phyloP scores from a whole-genome alignment of 495 filamentous ascomycete genomes.

The Neurospora sp. region DNA sequence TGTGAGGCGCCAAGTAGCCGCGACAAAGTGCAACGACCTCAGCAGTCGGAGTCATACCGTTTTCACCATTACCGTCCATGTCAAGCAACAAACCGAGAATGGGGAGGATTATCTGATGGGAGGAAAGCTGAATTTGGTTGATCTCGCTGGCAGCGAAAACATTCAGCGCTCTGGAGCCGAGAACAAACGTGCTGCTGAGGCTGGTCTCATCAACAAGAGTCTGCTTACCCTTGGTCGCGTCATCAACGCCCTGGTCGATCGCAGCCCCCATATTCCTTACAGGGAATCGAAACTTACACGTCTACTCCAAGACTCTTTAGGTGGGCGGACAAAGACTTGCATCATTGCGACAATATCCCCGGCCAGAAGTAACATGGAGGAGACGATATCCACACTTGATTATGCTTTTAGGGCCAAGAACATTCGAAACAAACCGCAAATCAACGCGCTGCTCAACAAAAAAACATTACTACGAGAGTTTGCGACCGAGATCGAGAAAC shows the following conservation, averaged over 20 bases:
- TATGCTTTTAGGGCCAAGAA: constrained; percentile 98
- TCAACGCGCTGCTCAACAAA: constrained; percentile 84
- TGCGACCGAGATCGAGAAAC: constrained; percentile 83
- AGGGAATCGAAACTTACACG: constrained; percentile 94
- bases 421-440: constrained; percentile 93
- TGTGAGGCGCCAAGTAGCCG: constrained; percentile 88
- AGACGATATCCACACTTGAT: constrained; percentile 94
- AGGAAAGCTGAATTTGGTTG: constrained; percentile 92
- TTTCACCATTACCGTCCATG: constrained; percentile 85
- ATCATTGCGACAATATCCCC: constrained; percentile 97
- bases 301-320: constrained; percentile 89
- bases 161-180: constrained; percentile 94
- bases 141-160: constrained; percentile 94
- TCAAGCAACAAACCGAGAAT: constrained; percentile 69
- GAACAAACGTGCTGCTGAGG: constrained; percentile 93
- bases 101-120: constrained; percentile 82
- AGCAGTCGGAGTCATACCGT: constrained; percentile 94
- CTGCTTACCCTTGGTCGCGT: constrained; percentile 89
- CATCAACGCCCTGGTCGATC: constrained; percentile 95
- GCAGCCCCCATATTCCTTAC: constrained; percentile 86
- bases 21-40: constrained; percentile 96
- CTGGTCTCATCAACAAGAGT: constrained; percentile 96
- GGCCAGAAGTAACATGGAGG: constrained; percentile 87
- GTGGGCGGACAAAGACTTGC: constrained; percentile 92
- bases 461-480: constrained; percentile 85